Conservation (phyloP, 148 eudicot species). For the Bassia scoparia region DNA sequence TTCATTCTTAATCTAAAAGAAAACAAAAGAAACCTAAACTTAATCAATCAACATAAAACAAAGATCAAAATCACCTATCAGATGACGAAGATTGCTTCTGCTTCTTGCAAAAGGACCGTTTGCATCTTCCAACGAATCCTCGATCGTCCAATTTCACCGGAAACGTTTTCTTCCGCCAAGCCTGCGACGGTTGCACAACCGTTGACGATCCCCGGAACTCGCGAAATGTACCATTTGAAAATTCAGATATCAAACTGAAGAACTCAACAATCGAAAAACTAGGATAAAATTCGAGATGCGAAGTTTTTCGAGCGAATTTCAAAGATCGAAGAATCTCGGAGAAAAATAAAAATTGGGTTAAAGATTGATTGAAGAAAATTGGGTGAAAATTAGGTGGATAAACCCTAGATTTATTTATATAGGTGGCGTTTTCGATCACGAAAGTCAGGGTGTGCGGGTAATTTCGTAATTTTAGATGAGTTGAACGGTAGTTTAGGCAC, state of each 20-base stretch:
- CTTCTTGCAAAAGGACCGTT: slow-evolving; percentile 41
- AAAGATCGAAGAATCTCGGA: not conserved
- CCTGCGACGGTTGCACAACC: not conserved
- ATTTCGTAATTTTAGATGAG: not conserved
- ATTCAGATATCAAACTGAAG: not conserved
- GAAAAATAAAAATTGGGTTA: not conserved
- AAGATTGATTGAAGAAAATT: not conserved
- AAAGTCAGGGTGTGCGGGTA: slow-evolving; percentile 21
- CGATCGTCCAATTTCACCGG: slow-evolving; percentile 45
- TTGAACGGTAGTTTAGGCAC: not conserved
- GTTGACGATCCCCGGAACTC: slow-evolving; percentile 27
- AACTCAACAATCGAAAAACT: slow-evolving; percentile 7
- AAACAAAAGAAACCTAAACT: not conserved
- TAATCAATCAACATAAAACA: not conserved
- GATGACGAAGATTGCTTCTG: slow-evolving; percentile 26
- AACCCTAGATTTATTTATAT: slow-evolving; percentile 29
- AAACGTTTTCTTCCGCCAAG: slow-evolving; percentile 3
- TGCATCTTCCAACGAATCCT: slow-evolving; percentile 41
- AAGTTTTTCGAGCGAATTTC: not conserved
- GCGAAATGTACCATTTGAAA: slow-evolving; percentile 33
- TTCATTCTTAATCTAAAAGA: not conserved
- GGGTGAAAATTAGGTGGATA: slow-evolving; percentile 19
- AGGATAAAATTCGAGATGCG: not conserved
- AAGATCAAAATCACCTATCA: slow-evolving; percentile 29
- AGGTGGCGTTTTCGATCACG: slow-evolving; percentile 12